A percentile compares a stretch with the other conserved stretches of the same genome.
Conservation (phyloP, 2,329 filamentous ascomycete genomes). For the Colletotrichum agaves region DNA sequence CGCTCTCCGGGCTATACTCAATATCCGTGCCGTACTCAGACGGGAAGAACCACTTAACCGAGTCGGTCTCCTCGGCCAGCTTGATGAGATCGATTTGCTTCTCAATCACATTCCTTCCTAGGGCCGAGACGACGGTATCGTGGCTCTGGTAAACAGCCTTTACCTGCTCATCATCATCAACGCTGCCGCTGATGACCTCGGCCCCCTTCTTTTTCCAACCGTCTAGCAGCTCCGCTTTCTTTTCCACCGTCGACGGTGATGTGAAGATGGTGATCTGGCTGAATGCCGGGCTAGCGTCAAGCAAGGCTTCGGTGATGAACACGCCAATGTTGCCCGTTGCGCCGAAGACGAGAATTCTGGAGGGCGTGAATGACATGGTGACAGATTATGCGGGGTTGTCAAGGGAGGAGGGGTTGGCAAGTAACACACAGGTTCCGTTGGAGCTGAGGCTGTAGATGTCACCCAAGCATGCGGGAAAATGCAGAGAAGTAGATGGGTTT, state of each 20-base stretch:
- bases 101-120: slow-evolving; percentile 71
- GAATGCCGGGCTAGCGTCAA: slow-evolving; percentile 48
- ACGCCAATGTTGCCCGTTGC: slow-evolving; percentile 55
- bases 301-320: slow-evolving; percentile 52
- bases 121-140: slow-evolving; percentile 73
- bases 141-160: slow-evolving; percentile 65
- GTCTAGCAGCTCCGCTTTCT: slow-evolving; percentile 40
- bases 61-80: slow-evolving; percentile 63
- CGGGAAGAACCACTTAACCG: slow-evolving; percentile 72
- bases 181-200: slow-evolving; percentile 44
- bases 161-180: slow-evolving; percentile 58
- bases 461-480: neutral
- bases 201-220: slow-evolving; percentile 40
- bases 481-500: neutral
- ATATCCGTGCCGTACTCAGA: slow-evolving; percentile 76
- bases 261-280: slow-evolving; percentile 50
- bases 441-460: neutral
- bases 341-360: slow-evolving; percentile 45
- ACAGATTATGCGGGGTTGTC: neutral
- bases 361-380: slow-evolving; percentile 25
- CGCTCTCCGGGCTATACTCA: slow-evolving; percentile 68
- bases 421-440: neutral
- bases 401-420: neutral
- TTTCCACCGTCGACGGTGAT: slow-evolving; percentile 25
- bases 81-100: slow-evolving; percentile 70